Evolutionary conservation across 1,284 basidiomycete genomes (phyloP).

Genomic region (Apiotrichum gamsii): DNA sequence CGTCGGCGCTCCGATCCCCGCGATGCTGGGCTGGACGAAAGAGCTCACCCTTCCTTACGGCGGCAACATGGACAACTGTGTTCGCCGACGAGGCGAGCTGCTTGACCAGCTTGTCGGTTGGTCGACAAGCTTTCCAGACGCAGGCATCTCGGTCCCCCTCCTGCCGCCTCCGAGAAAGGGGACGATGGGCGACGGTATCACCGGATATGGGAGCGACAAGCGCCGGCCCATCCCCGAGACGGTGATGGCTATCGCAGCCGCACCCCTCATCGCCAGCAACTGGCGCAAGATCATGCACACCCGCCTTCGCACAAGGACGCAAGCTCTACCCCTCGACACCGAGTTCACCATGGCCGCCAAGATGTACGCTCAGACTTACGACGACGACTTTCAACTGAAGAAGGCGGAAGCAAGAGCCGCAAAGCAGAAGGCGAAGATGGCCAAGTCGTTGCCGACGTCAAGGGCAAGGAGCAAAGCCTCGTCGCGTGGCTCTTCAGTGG

Average conservation of each 20-base stretch:
- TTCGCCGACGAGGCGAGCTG: conserved; percentile 12
- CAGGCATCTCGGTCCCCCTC: conserved; percentile 15
- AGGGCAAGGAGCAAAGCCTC: background rate
- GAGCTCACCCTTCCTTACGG: conserved; percentile 5
- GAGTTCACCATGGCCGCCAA: conserved; percentile 23
- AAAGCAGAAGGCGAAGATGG: background rate
- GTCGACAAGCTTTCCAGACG: conserved; percentile 18
- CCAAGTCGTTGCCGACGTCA: background rate
- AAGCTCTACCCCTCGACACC: conserved; percentile 17
- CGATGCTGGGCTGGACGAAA: conserved; percentile 1
- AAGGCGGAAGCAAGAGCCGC: background rate
- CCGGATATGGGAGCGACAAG: conserved; percentile 16
- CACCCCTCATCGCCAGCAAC: conserved; percentile 18
- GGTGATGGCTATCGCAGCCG: conserved; percentile 22
- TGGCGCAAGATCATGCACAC: conserved; percentile 24
- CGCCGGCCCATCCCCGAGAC: conserved; percentile 26
- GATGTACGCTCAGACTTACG: conserved; percentile 18
- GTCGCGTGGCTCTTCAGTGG: background rate
- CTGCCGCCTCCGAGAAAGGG: conserved; percentile 19
- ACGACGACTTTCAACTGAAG: background rate
- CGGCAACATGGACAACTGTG: conserved; percentile 2
- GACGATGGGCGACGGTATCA: conserved; percentile 23
- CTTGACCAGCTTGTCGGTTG: conserved; percentile 17
- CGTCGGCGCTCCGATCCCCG: conserved; percentile 7
- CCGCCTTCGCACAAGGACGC: conserved; percentile 11